phyloP scores from a whole-genome alignment of 1,139 yeast species.

The Geotrichum europaeum region DNA sequence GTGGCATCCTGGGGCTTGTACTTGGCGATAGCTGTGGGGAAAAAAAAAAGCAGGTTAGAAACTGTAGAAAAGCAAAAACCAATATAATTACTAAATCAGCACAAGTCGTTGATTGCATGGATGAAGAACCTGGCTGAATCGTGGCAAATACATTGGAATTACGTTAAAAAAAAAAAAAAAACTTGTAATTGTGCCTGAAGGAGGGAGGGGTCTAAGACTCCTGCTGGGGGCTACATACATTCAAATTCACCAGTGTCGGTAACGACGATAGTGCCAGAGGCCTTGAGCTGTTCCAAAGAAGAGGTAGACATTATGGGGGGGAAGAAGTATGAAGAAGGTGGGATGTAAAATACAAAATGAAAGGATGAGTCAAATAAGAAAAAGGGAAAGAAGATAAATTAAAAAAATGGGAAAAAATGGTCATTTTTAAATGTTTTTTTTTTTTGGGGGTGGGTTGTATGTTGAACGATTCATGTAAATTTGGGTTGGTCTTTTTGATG shows the following conservation, averaged over 20 bases:
- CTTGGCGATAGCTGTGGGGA: conserved; percentile 65
- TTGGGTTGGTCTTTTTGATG: background rate
- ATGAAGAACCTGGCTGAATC: background rate
- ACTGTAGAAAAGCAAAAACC: background rate
- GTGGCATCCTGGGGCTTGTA: conserved; percentile 99
- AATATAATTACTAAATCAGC: background rate
- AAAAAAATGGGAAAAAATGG: conserved; percentile 3
- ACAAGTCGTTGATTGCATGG: background rate
- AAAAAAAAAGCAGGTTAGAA: background rate
- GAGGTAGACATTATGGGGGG: conserved; percentile 43
- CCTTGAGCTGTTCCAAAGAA: conserved; percentile 89
- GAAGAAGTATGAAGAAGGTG: background rate
- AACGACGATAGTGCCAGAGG: conserved; percentile 92
- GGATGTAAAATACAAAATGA: background rate
- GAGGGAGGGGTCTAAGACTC: background rate
- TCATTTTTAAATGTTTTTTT: background rate
- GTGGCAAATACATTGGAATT: background rate
- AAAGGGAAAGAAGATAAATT: background rate
- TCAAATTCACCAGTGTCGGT: conserved; percentile 99
- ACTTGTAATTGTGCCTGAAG: background rate
- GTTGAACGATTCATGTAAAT: background rate
- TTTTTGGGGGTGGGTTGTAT: background rate
- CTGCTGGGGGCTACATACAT: conserved; percentile 35
- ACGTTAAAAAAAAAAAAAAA: background rate
- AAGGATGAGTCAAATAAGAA: background rate